Evolutionary conservation across 352 stramenopile genomes (phyloP).

Genomic region (Lagenidium giganteum): DNA sequence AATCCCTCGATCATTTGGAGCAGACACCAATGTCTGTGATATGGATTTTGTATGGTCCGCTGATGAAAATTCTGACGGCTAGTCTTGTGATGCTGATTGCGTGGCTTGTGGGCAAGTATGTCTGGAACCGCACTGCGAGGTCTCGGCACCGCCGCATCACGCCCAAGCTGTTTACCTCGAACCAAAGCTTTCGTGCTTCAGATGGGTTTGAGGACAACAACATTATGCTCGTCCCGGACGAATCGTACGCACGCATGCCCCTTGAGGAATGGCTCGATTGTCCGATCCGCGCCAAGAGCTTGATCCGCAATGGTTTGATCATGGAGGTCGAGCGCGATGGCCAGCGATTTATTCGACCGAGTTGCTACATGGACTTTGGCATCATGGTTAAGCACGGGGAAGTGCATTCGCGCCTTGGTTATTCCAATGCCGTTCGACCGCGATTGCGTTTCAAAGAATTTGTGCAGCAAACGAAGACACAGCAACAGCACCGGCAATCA

Average conservation of each 20-base stretch:
- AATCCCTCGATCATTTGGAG: slow-evolving; percentile 5
- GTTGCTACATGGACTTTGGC: slow-evolving; percentile 28
- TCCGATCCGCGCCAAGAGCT: slow-evolving; percentile 16
- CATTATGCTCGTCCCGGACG: too few species aligned
- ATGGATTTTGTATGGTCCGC: slow-evolving; percentile 14
- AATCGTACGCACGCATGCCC: slow-evolving; percentile 15
- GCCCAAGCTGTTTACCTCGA: too few species aligned
- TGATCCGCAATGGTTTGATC: slow-evolving; percentile 19
- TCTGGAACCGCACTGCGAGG: too few species aligned
- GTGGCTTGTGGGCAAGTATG: not conserved
- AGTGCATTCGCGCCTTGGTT: not conserved
- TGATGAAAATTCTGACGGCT: slow-evolving; percentile 6
- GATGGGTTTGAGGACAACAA: not conserved
- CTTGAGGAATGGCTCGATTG: slow-evolving; percentile 17
- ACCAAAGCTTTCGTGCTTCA: not conserved
- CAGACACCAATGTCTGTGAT: slow-evolving; percentile 5
- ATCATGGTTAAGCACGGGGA: slow-evolving; percentile 26
- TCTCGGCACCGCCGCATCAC: too few species aligned
- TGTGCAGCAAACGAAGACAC: too few species aligned
- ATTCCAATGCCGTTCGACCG: slow-evolving; percentile 6
- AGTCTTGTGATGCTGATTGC: not conserved
- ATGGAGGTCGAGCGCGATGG: slow-evolving; percentile 23
- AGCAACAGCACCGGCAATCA: too few species aligned
- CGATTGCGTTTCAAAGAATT: not conserved
- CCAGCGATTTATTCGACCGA: slow-evolving; percentile 20